Base-by-base conservation (phyloP, 2,329 filamentous ascomycete genomes). In the Diplodia corticola region DNA sequence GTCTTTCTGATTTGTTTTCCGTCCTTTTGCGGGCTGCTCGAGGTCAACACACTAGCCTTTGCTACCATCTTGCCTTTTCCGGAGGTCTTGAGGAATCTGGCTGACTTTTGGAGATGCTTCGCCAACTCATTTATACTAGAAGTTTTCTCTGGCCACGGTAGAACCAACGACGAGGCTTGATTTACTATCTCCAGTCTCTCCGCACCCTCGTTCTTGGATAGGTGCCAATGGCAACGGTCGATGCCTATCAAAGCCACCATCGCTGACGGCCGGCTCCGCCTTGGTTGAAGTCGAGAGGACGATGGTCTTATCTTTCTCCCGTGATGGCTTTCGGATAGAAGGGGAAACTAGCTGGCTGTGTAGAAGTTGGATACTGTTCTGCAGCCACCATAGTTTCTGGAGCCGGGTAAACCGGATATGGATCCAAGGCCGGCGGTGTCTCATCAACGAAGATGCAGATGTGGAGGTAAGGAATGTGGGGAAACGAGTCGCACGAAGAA, bases 211-310 rank as follows among this genome's bases (percentile, higher is more conserved):
- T 17, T 33, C 24, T 28, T 51, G n/a, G 50, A 53, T 17, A 6
- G 7, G 13, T 53, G 5, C n/a, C 26, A 20, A 24, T 28, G 17
- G 26, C 15, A n/a, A 30, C 17, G 15, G 17, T n/a, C 6, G 17
- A n/a, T 53, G 26, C 17, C 17, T 17, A 30, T 28, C 26, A 1
- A 28, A 5, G 30, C 50, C 6, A 53, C 13, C 10, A 30, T 33
- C 17, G 17, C 26, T n/a, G 28, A 17, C 54, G 55, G 55, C 55
- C 55, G 55, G 37, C 26, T 59, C 55, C 55, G 55, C 26, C 24
- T 2, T 28, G 15, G 28, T 7, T 46, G 37, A 40, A 24, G 37
- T 20, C 5, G 17, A 20, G 22, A 30, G 7, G 4, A 5, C 12
- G 15, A 59, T 46, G 20, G n/a, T 17, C 55, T 59, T 59, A 59